A percentile compares a stretch with the other conserved stretches of the same genome.
These are phyloP conservation scores for Arbutus unedo DNA, from an alignment of 148 eudicot species.

Conservation along the genomic window DNA sequence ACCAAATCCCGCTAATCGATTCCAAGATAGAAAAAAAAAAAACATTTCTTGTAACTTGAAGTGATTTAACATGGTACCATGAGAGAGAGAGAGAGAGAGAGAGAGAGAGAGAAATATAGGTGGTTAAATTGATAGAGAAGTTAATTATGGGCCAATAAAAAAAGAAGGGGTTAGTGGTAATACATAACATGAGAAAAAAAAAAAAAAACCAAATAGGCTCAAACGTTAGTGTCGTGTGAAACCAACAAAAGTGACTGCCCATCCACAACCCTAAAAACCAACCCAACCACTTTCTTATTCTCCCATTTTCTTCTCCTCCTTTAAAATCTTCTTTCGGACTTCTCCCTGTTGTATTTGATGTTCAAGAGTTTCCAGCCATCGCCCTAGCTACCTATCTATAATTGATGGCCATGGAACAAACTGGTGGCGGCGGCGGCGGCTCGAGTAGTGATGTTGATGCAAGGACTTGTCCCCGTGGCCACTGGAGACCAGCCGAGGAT, in stretches of 20 bases:
- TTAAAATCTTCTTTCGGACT: slow-evolving; percentile 18
- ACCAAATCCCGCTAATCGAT: no score
- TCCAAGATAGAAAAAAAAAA: no score
- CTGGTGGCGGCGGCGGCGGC: slow-evolving; percentile 25
- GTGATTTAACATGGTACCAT: background rate
- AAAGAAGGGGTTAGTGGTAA: slow-evolving; percentile 12
- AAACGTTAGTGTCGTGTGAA: slow-evolving; percentile 53
- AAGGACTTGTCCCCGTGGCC: slow-evolving; percentile 74
- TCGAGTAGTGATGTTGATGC: slow-evolving; percentile 44
- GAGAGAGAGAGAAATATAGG: slow-evolving; percentile 1
- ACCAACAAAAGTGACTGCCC: slow-evolving; percentile 90
- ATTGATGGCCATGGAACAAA: slow-evolving; percentile 44
- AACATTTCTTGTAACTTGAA: background rate
- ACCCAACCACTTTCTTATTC: slow-evolving; percentile 34
- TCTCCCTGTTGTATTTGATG: slow-evolving; percentile 12
- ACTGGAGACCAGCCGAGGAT: slow-evolving; percentile 97
- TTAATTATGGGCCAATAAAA: slow-evolving; percentile 8
- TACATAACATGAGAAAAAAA: background rate
- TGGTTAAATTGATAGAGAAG: slow-evolving; percentile 7
- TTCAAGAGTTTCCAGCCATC: background rate
- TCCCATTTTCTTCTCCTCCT: slow-evolving; percentile 26
- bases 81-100: background rate
- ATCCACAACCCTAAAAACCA: slow-evolving; percentile 82
- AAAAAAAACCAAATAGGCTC: slow-evolving; percentile 12
- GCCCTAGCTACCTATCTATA: background rate